Evolutionary conservation across 768 basidiomycete species (phyloP), one percentile per base, ranked within the genome.

Genomic region (Podaxis sp.): DNA sequence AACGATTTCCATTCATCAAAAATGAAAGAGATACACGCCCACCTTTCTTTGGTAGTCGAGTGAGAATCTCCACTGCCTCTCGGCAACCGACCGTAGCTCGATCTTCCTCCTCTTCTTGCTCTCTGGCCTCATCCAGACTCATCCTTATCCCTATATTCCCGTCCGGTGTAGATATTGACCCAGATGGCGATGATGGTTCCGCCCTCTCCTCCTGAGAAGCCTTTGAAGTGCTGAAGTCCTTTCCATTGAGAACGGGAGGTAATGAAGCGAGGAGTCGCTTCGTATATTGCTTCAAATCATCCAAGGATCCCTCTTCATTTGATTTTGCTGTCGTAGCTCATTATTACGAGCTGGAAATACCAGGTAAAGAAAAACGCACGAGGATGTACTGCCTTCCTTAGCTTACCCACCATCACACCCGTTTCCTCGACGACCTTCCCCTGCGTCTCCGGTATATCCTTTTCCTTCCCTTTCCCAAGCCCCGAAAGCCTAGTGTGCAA

Each of bases 1-100:
- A 62, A 42, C 47, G 35, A 46, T 23, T 50, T 28, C 48, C 23
- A n/a, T 35, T 28, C n/a, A 28, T 21, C 47, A 48, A 9, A n/a
- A 32, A 21, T 21, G 50, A 46, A 59, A 11, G 13, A 27, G 37
- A 51, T 9, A 59, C 9, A 36, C 64, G 67, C 84, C 52, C 59
- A 93, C 95, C 84, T 78, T 96, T 97, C 73, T 88, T 91, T 1
- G 92, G 86, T 71, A 92, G 92, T 57, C 95, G 75, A 16, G 94
- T 95, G 61, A 97, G 74, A 54, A 95, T 86, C 77, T 98, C 94
- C 11, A 96, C 93, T 0, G 93, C 91, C 70, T 95, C 89, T 50
- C 93, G 79, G 71, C 87, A 92, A 18, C 83, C 86, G 48, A 74
- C 81, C 67, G 80, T 63, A 2, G 74, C 82, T 21, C 77, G 73